phyloP scores from a whole-genome alignment of 1,284 basidiomycete genomes.

The Rhizoctonia solani region DNA sequence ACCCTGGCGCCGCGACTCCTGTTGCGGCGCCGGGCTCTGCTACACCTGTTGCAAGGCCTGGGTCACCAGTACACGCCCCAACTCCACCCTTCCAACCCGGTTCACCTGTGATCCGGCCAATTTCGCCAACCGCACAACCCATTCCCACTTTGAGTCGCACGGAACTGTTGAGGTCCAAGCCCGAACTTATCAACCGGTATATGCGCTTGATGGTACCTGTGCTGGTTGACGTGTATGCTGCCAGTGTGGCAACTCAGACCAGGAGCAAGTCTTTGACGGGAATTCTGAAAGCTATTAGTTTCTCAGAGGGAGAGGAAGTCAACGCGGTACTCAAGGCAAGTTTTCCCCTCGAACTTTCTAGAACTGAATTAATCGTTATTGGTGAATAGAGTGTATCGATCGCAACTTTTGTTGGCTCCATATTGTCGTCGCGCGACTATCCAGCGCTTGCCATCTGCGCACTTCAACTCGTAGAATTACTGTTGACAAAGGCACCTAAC shows the following conservation, averaged over 20 bases:
- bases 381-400: conserved; percentile 77
- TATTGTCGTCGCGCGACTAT: conserved; percentile 88
- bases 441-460: conserved; percentile 82
- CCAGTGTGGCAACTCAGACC: conserved; percentile 84
- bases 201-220: conserved; percentile 88
- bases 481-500: conserved; percentile 77
- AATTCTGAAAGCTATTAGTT: conserved; percentile 85
- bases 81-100: conserved; percentile 28
- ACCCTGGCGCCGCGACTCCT: conserved; percentile 34
- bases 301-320: conserved; percentile 77
- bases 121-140: neutral
- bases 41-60: conserved; percentile 61
- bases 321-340: conserved; percentile 72
- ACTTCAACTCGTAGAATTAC: conserved; percentile 87
- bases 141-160: conserved; percentile 41
- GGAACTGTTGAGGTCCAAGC: conserved; percentile 69
- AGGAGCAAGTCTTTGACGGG: conserved; percentile 86
- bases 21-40: conserved; percentile 22
- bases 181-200: conserved; percentile 77
- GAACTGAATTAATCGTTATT: conserved; percentile 2
- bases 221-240: conserved; percentile 92
- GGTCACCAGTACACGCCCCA: conserved; percentile 37
- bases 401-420: conserved; percentile 88
- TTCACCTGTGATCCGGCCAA: conserved; percentile 6
- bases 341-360: conserved; percentile 38